Percentiles rank a stretch among this genome's conserved stretches.
Conservation (phyloP, 352 stramenopile genomes). For the Globisporangium cederbergense region DNA sequence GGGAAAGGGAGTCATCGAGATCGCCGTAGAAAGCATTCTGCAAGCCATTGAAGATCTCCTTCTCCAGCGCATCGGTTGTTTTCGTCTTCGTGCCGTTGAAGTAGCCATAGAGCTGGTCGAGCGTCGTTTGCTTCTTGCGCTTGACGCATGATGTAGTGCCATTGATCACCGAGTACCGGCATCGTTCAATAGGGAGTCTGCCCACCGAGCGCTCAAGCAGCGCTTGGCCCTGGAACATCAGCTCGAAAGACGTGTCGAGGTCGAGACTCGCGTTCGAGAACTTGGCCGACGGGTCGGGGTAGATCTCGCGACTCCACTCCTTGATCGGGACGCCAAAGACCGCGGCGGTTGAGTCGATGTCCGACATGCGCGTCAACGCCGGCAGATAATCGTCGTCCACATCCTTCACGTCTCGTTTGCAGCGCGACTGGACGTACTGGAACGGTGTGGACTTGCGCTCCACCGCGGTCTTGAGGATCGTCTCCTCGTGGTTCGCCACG, state of each 20-base stretch:
- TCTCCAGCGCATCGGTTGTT: constrained; percentile 1
- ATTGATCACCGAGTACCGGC: constrained; percentile 8
- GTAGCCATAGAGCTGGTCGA: constrained; percentile 20
- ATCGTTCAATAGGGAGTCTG: constrained; percentile 10
- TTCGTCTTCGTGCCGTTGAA: constrained; percentile 21
- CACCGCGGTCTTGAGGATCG: constrained; percentile 21
- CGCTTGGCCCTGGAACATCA: constrained; percentile 28
- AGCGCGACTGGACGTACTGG: constrained; percentile 5
- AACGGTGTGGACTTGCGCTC: constrained; percentile 13
- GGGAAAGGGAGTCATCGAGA: constrained; percentile 2
- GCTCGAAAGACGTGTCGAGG: constrained; percentile 22
- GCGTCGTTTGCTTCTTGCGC: constrained; percentile 1
- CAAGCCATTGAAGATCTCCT: constrained; percentile 11
- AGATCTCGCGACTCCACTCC: constrained; percentile 25
- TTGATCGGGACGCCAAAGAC: constrained; percentile 26
- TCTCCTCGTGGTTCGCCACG: constrained; percentile 10
- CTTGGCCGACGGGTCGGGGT: constrained; percentile 6
- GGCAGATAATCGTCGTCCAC: background rate
- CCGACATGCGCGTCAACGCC: constrained; percentile 12
- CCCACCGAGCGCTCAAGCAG: constrained; percentile 20
- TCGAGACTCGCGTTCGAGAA: constrained; percentile 11
- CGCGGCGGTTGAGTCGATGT: constrained; percentile 23
- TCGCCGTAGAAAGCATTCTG: constrained; percentile 14
- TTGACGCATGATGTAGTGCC: background rate
- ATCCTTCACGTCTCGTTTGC: background rate